Percentiles rank a stretch among this genome's conserved stretches.
phyloP scores from a whole-genome alignment of 177 flowering plant genomes.

The Telopea speciosissima region DNA sequence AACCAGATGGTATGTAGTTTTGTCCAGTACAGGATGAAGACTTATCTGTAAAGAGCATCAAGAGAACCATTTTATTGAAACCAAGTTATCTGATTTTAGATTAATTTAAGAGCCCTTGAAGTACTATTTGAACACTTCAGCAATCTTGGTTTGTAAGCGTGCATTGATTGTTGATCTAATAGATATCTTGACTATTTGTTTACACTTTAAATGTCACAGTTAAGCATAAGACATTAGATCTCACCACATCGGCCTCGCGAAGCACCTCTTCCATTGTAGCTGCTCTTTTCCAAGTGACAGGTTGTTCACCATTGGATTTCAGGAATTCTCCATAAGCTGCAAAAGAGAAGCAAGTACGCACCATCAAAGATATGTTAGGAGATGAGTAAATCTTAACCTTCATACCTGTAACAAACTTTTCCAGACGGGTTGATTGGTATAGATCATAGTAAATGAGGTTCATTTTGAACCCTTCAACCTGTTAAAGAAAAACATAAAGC shows the following conservation, averaged over 20 bases:
- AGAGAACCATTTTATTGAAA: neutral
- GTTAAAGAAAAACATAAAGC: conserved; percentile 8
- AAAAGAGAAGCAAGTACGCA: conserved; percentile 10
- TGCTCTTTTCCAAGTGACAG: conserved; percentile 96
- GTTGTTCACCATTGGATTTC: conserved; percentile 81
- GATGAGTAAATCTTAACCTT: neutral
- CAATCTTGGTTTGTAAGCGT: neutral
- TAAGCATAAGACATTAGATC: conserved; percentile 7
- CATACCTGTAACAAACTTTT: conserved; percentile 93
- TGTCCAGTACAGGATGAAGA: conserved; percentile 90
- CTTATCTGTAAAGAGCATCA: conserved; percentile 53
- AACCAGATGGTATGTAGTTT: conserved; percentile 88
- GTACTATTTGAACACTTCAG: neutral
- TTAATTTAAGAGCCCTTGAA: neutral
- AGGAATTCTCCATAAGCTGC: conserved; percentile 89
- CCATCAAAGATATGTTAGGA: neutral
- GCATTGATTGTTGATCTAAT: neutral
- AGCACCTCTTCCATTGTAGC: conserved; percentile 85
- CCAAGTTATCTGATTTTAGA: neutral
- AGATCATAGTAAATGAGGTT: conserved; percentile 91
- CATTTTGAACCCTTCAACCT: conserved; percentile 99
- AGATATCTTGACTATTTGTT: neutral
- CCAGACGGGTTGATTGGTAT: conserved; percentile 86
- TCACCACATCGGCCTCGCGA: conserved; percentile 77
- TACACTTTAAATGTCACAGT: neutral